phyloP scores from a whole-genome alignment of 768 basidiomycete species.

The Cantharellus anzutake region DNA sequence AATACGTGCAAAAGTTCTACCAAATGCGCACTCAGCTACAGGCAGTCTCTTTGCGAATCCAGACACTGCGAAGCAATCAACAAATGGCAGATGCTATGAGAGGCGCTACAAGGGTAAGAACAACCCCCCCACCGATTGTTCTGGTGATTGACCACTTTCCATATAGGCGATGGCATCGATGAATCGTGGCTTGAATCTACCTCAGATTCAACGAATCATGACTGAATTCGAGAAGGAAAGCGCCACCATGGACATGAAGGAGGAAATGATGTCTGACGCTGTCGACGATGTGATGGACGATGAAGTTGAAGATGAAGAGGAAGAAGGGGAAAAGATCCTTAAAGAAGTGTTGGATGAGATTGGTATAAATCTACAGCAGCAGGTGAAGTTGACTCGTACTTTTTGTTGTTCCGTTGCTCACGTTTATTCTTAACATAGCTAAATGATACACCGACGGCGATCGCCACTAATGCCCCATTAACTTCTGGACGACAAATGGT shows the following conservation, averaged over 20 bases:
- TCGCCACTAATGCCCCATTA: conserved; percentile 43
- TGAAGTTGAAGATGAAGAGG: conserved; percentile 83
- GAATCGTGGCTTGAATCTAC: conserved; percentile 91
- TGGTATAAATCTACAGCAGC: conserved; percentile 75
- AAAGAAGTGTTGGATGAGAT: conserved; percentile 96
- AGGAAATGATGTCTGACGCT: conserved; percentile 99
- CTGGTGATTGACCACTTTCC: not conserved
- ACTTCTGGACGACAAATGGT: conserved; percentile 57
- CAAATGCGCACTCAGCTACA: conserved; percentile 98
- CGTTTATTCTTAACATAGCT: conserved; percentile 29
- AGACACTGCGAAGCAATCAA: conserved; percentile 89
- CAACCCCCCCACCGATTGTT: not conserved
- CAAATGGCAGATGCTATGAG: conserved; percentile 99
- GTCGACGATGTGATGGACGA: conserved; percentile 96
- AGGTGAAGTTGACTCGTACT: conserved; percentile 12
- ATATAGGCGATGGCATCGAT: conserved; percentile 90
- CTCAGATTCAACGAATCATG: conserved; percentile 90
- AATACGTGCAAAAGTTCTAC: conserved; percentile 95
- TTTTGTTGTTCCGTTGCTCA: not conserved
- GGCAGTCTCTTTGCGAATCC: conserved; percentile 87
- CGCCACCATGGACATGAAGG: conserved; percentile 99
- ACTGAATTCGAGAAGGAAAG: conserved; percentile 96
- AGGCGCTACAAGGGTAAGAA: conserved; percentile 77
- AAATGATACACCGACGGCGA: conserved; percentile 60
- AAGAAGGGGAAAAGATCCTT: conserved; percentile 87